A percentile compares a stretch with the other conserved stretches of the same genome.
phyloP scores from a whole-genome alignment of 441 rosid genomes.

The Metrosideros polymorpha region DNA sequence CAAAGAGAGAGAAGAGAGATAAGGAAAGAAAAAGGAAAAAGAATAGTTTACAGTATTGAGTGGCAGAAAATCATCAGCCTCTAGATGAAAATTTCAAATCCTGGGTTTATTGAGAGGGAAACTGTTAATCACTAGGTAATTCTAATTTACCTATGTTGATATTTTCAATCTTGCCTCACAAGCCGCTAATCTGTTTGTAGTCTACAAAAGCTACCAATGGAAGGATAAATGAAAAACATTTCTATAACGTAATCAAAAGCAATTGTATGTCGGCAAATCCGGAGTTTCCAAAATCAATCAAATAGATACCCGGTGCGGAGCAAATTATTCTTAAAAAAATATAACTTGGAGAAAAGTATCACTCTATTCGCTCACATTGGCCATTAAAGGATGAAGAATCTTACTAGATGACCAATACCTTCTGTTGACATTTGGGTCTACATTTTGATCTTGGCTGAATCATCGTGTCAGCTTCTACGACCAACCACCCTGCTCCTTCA shows the following conservation, averaged over 20 bases:
- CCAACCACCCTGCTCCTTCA: neutral
- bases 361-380: neutral
- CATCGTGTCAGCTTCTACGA: neutral
- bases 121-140: no score
- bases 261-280: neutral
- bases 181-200: no score
- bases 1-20: no score
- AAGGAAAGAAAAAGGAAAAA: no score
- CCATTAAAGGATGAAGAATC: neutral
- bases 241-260: neutral
- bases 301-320: neutral
- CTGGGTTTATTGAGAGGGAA: no score
- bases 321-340: no score
- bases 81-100: no score
- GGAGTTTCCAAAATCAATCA: neutral
- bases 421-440: neutral
- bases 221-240: neutral
- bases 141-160: neutral
- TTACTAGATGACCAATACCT: neutral
- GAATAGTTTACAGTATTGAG: no score
- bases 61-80: no score
- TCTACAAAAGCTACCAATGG: no score
- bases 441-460: neutral
- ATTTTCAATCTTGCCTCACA: no score
- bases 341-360: neutral